Base-by-base conservation (phyloP, 345 rosid genomes). In the Populus deltoides region DNA sequence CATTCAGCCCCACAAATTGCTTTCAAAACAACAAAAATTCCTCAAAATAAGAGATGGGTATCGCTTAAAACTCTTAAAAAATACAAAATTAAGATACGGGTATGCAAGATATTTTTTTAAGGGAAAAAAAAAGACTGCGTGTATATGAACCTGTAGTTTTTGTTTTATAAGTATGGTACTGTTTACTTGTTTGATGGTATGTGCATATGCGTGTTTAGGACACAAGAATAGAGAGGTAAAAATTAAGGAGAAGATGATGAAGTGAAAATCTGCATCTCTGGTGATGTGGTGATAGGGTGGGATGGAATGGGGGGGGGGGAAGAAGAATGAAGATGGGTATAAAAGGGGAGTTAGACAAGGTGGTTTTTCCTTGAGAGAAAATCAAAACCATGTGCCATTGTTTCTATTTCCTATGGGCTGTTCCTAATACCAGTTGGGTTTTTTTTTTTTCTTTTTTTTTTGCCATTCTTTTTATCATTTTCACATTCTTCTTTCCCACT, bases 331-430 rank as follows among this genome's bases (percentile, higher is more conserved):
- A 66, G 22, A 20, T 33, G 71, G 59, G 62, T 80, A 78, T 75
- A 73, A 75, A 76, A 45, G 53, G 66, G 78, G 20, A 70, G 67
- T 62, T 63, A 38, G 33, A 39, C 55, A 29, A 69, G 82, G 82
- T 10, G 73, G 70, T 70, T 5, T 63, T 71, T 53, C 55, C 24
- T 74, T 61, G 82, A 49, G 74, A 39, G 77, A 62, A 79, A 74
- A 73, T 16, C 59, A 90, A 91, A 90, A 91, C 96, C 96, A 89
- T 93, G 96, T 92, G 96, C 96, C 91, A 80, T 88, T 45, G 55
- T 77, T 53, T 51, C 43, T 66, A 29, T 79, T 79, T 81, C 82
- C 90, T n/a, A 76, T 91, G 96, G 92, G 96, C 93, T 85, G 76
- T 78, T 86, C 83, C 73, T 77, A 86, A 77, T 73, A 81, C 83